Conservation (phyloP, 352 stramenopile genomes). For the Saprolegnia parasitica region DNA sequence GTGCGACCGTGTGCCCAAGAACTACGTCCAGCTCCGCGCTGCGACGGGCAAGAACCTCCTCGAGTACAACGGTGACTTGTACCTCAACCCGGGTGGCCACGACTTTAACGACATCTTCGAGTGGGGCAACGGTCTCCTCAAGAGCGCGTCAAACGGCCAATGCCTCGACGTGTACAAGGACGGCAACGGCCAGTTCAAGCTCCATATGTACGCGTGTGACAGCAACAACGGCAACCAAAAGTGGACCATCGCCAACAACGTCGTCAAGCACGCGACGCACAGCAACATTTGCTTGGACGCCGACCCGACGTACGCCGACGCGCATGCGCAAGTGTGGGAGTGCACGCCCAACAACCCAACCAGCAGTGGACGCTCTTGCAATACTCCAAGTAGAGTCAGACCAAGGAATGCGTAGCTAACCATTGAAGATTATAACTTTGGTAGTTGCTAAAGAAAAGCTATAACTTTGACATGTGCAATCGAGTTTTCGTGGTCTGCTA, state of each 20-base stretch:
- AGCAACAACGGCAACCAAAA: constrained; percentile 22
- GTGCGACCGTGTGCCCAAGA: not conserved
- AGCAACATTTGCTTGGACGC: constrained; percentile 19
- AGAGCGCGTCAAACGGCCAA: constrained; percentile 27
- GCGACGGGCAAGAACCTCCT: constrained; percentile 2
- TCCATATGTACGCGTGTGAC: constrained; percentile 21
- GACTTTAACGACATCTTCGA: constrained; percentile 16
- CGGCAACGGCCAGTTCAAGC: constrained; percentile 1
- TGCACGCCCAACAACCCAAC: constrained; percentile 18
- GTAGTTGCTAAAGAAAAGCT: too few relatives aligned
- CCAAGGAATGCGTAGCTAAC: too few relatives aligned
- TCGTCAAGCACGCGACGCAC: constrained; percentile 17
- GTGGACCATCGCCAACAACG: constrained; percentile 21
- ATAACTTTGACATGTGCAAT: too few relatives aligned
- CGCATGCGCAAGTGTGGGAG: constrained; percentile 12
- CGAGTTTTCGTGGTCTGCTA: too few relatives aligned
- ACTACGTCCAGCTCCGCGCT: not conserved
- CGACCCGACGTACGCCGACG: constrained; percentile 21
- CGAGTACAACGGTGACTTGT: constrained; percentile 6
- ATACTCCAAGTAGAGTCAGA: constrained; percentile 21
- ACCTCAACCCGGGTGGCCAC: constrained; percentile 1
- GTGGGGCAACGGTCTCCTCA: constrained; percentile 1
- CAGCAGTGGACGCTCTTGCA: constrained; percentile 5
- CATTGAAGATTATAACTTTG: too few relatives aligned
- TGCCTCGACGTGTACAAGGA: constrained; percentile 16